Evolutionary conservation across 176 grass and related monocot species (phyloP).

Genomic region (Oryza nivara): DNA sequence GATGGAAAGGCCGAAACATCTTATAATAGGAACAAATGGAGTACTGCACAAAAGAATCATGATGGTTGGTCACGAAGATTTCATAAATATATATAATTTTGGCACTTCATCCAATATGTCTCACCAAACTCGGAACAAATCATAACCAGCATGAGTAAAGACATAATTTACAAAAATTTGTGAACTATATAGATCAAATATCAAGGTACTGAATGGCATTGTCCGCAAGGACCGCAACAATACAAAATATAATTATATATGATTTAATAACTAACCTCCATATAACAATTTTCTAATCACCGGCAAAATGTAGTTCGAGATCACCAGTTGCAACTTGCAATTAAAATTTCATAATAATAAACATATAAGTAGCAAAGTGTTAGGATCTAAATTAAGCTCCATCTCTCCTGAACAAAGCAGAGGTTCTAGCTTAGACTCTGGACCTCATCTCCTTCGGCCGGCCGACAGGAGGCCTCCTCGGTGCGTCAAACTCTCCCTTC

Average conservation of each 20-base stretch:
- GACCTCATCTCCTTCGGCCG: conserved; percentile 27
- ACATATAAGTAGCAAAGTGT: neutral
- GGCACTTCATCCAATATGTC: neutral
- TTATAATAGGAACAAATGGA: too few relatives aligned
- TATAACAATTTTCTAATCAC: neutral
- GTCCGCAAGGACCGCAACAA: neutral
- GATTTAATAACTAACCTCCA: neutral
- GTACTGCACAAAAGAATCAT: too few relatives aligned
- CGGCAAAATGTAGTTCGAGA: neutral
- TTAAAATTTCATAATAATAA: neutral
- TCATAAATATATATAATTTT: neutral
- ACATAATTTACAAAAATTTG: neutral
- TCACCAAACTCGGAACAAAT: neutral
- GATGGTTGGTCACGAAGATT: too few relatives aligned
- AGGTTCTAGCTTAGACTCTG: neutral
- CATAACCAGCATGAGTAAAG: neutral
- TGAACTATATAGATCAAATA: neutral
- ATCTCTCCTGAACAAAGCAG: neutral
- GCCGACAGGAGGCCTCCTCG: neutral
- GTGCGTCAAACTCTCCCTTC: neutral
- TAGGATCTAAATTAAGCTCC: conserved; percentile 28
- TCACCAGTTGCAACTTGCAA: neutral
- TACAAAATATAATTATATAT: neutral
- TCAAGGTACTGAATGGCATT: neutral
- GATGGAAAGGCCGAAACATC: too few relatives aligned